Evolutionary conservation across 257 asterid species (phyloP).

Genomic region (Lycium barbarum): DNA sequence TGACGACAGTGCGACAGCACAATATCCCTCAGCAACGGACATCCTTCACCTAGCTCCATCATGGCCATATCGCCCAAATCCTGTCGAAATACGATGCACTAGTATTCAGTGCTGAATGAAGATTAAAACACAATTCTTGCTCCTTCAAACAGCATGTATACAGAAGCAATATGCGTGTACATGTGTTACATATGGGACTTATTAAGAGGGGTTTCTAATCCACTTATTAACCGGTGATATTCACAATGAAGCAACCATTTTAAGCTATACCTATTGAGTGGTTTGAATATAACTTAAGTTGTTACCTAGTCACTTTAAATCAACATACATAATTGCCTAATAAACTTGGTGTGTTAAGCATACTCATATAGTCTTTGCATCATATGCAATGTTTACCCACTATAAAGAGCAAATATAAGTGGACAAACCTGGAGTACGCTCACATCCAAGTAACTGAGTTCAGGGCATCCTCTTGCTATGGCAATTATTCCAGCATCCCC

Average conservation of each 20-base stretch:
- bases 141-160: background rate
- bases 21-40: conserved; percentile 74
- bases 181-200: background rate
- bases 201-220: background rate
- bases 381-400: conserved; percentile 2
- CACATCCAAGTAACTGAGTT: conserved; percentile 75
- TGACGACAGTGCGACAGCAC: conserved; percentile 88
- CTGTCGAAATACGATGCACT: conserved; percentile 41
- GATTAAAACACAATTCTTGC: background rate
- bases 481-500: conserved; percentile 89
- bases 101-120: background rate
- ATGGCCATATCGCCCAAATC: conserved; percentile 73
- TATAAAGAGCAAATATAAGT: conserved; percentile 29
- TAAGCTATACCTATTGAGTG: background rate
- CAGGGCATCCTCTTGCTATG: conserved; percentile 84
- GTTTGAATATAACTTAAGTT: background rate
- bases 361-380: background rate
- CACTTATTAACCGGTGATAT: background rate
- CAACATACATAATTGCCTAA: background rate
- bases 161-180: background rate
- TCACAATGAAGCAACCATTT: background rate
- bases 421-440: conserved; percentile 86
- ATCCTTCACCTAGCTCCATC: conserved; percentile 74
- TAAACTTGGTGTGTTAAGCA: background rate
- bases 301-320: background rate